Conservation (phyloP, 192 early-diverging fungal genomes). For the Phycomyces nitens region DNA sequence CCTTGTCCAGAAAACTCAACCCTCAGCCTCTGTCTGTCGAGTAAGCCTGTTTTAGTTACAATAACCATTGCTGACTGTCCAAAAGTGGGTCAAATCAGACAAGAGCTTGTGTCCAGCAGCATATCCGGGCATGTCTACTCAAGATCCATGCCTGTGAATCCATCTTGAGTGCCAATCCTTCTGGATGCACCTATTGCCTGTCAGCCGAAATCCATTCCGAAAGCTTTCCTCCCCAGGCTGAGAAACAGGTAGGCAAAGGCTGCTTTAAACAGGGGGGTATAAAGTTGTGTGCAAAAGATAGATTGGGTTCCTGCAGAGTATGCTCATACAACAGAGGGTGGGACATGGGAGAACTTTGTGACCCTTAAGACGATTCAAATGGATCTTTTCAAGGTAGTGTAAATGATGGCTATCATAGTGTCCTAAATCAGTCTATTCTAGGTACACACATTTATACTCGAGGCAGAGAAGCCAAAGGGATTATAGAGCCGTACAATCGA, state of each 20-base stretch:
- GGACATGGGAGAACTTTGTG: background rate
- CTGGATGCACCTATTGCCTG: background rate
- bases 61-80: too few relatives aligned
- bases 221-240: background rate
- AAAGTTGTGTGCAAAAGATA: background rate
- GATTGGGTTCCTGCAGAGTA: background rate
- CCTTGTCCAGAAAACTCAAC: background rate
- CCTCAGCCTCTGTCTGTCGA: too few relatives aligned
- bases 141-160: slow-evolving; percentile 10
- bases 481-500: too few relatives aligned
- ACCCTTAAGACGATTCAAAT: background rate
- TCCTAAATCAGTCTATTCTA: background rate
- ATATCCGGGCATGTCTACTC: slow-evolving; percentile 10
- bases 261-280: background rate
- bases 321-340: background rate
- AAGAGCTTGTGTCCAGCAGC: slow-evolving; percentile 2
- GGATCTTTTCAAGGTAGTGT: background rate
- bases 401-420: background rate
- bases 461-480: background rate
- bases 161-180: background rate
- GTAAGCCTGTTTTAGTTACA: too few relatives aligned
- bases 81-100: background rate
- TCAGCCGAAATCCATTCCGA: background rate
- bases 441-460: background rate
- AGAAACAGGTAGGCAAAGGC: background rate